Evolutionary conservation across 2,329 filamentous ascomycete species (phyloP).

Genomic region (Trichoderma afroharzianum): DNA sequence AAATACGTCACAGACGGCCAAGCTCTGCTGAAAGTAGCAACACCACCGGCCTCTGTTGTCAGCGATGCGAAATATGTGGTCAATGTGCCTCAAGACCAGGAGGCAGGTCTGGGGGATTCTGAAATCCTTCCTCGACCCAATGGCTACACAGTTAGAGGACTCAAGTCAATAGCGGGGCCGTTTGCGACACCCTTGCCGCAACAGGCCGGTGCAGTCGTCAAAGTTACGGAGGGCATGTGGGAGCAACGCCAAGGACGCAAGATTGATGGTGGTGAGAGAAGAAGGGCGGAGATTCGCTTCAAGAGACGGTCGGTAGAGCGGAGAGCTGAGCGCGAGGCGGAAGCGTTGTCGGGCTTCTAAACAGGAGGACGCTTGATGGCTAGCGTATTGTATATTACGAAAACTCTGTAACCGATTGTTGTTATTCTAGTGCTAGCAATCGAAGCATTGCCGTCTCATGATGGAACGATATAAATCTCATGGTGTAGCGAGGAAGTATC

Average conservation of each 20-base stretch:
- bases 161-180: conserved; percentile 69
- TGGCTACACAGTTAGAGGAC: conserved; percentile 63
- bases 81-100: conserved; percentile 50
- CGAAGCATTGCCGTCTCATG: neutral
- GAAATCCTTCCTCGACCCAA: conserved; percentile 30
- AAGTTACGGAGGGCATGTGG: conserved; percentile 85
- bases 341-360: conserved; percentile 34
- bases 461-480: no score
- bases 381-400: conserved; percentile 17
- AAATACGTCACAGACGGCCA: conserved; percentile 60
- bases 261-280: conserved; percentile 93
- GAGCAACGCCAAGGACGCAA: conserved; percentile 82
- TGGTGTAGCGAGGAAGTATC: neutral
- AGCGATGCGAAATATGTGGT: conserved; percentile 50
- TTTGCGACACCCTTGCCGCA: conserved; percentile 67
- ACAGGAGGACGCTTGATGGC: neutral
- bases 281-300: conserved; percentile 78
- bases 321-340: conserved; percentile 58
- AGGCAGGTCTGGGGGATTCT: conserved; percentile 27
- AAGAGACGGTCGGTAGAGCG: conserved; percentile 80
- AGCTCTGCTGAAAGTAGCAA: conserved; percentile 50
- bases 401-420: neutral
- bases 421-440: neutral
- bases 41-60: conserved; percentile 33
- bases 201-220: conserved; percentile 61